Evolutionary conservation across 768 basidiomycete species (phyloP), one percentile per base, ranked within the genome.

Genomic region (Boletus subcaerulescens): DNA sequence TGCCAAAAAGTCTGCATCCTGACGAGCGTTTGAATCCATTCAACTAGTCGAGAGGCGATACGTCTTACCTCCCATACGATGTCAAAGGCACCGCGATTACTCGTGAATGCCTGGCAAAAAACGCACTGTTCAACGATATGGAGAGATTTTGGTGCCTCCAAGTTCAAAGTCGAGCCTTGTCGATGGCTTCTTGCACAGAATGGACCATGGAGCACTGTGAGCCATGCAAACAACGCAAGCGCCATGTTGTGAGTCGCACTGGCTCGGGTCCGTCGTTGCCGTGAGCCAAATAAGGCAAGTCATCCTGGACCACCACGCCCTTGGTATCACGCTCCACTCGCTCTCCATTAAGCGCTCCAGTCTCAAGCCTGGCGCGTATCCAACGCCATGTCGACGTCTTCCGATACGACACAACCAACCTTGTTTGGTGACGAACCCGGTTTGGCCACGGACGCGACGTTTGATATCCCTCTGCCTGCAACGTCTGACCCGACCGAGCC

Each of bases 1-100:
- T 5, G 80, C 82, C 12, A 84, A 52, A 54, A 82, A 82, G 5
- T 61, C 60, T 1, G 73, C 67, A 54, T 82, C 78, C 82, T 84
- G 32, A 7, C 26, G 22, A 26, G 20, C 15, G 11, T 26, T 41
- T 38, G 36, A 35, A 43, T 43, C 29, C 22, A 14, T 46, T 7
- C 2, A 5, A 22, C 2, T 1, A 4, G n/a, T 20, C 48, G 7
- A 18, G 22, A 22, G 20, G 44, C 8, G 22, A 14, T 4, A 35
- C 12, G 15, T 29, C 50, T 35, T 56, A 76, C 82, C 76, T 84
- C 79, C 68, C 78, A 82, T 1, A 77, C 58, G 24, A 84, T 65
- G 18, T 77, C 64, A 57, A 83, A 84, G 2, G 75, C 78, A 20
- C 47, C 22, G 5, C 65, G 63, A 18, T 73, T 74, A 52, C 69